Conservation (phyloP, 257 asterid species). For the Galeopsis tetrahit region DNA sequence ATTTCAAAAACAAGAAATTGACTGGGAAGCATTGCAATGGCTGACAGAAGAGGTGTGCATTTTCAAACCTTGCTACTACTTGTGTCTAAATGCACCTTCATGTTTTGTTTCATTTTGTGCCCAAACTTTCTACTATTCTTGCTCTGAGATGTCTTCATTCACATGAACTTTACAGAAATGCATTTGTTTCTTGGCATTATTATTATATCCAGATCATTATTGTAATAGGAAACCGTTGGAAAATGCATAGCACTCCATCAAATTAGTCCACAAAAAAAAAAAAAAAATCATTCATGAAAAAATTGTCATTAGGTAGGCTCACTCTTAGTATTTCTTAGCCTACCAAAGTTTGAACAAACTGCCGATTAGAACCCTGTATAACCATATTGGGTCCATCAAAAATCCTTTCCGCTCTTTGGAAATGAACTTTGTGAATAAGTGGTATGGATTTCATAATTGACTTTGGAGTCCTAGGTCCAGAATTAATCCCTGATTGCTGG, state of each 20-base stretch:
- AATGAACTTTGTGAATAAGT: neutral
- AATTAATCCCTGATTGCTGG: neutral
- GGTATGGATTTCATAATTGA: constrained; percentile 13
- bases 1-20: constrained; percentile 77
- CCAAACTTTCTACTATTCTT: neutral
- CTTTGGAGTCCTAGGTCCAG: neutral
- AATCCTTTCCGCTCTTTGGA: neutral
- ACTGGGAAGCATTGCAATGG: constrained; percentile 80
- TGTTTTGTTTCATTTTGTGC: neutral
- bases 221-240: neutral
- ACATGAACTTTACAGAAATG: neutral
- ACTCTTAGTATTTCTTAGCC: neutral
- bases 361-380: neutral
- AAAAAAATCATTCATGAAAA: neutral
- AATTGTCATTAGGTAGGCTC: constrained; percentile 12
- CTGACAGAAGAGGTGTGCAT: constrained; percentile 82
- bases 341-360: constrained; percentile 11
- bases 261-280: constrained; percentile 10
- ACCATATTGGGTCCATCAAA: neutral
- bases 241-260: neutral
- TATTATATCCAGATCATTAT: neutral
- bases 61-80: neutral
- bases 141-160: constrained; percentile 11
- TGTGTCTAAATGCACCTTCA: neutral
- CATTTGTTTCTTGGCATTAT: constrained; percentile 12